Evolutionary conservation across 805 yeast species (phyloP), one percentile per base, ranked within the genome.

Genomic region (Hanseniaspora osmophila): DNA sequence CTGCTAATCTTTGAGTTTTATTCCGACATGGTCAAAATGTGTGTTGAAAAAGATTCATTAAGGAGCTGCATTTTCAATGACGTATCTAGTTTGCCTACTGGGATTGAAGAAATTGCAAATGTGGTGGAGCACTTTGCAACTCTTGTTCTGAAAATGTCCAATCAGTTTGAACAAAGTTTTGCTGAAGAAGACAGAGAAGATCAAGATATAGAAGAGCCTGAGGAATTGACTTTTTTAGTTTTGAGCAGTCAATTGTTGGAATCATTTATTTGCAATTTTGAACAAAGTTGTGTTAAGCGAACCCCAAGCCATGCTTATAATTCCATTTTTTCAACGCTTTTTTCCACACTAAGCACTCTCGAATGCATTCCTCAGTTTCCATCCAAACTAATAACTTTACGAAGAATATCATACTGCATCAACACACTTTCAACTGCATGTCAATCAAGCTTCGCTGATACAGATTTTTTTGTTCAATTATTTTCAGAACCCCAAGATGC

Each of bases 381-480:
- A 12, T 46, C 48, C 1, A 61, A 56, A 37, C 46, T 62, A 19
- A 61, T 62, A n/a, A 44, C 54, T 1, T 54, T 59, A 58, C 55
- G 66, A 50, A 50, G 64, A 35, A 27, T 59, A 12, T 41, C 44
- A 1, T 45, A 37, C 30, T 33, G 42, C 2, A 39, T 41, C 9
- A 44, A 45, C 22, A 37, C 37, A 10, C 29, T 45, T n/a, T 38
- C 44, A 16, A 32, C 27, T 4, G 27, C 7, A 22, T 22, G 27
- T 7, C 27, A 22, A 22, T 22, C 27, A 22, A 22, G 27, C 6
- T 5, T 7, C 4, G 7, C 27, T 22, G 27, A 22, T 7, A 22
- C 6, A 7, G 27, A 22, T 22, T 22, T 22, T 22, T 22, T 22
- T 22, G 27, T 22, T 22, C 27, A 35, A 7, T 10, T 35, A 18